Evolutionary conservation across 2,329 filamentous ascomycete genomes (phyloP).

Genomic region (Fusarium caatingaense): DNA sequence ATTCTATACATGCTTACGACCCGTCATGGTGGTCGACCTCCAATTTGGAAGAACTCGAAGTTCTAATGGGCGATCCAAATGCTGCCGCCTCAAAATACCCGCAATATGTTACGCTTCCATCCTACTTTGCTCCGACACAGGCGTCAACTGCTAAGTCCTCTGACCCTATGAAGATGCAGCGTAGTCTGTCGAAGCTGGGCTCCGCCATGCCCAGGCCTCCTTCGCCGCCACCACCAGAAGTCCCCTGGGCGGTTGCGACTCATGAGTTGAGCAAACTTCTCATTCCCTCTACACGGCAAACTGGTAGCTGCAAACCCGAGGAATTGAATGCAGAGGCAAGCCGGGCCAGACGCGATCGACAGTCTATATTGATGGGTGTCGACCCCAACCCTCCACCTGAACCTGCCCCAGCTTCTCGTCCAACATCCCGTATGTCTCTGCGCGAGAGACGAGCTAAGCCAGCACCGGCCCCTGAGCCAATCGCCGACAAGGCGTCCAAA

Average conservation of each 20-base stretch:
- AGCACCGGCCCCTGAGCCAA: constrained; percentile 62
- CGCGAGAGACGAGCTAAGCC: constrained; percentile 75
- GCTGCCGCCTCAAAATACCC: constrained; percentile 60
- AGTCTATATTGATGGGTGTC: constrained; percentile 59
- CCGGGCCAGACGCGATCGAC: constrained; percentile 71
- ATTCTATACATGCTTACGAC: constrained; percentile 66
- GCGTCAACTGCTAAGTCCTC: constrained; percentile 86
- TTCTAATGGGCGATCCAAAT: constrained; percentile 63
- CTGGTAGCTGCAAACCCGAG: constrained; percentile 79
- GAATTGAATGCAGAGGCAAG: constrained; percentile 80
- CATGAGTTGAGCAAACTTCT: constrained; percentile 85
- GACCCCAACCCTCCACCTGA: constrained; percentile 41
- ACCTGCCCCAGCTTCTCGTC: constrained; percentile 51
- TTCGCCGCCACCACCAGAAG: constrained; percentile 80
- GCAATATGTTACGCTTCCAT: constrained; percentile 69
- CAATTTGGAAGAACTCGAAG: constrained; percentile 77
- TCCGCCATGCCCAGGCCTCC: constrained; percentile 57
- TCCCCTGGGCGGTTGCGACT: constrained; percentile 87
- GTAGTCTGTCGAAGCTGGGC: constrained; percentile 68
- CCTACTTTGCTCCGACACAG: constrained; percentile 88
- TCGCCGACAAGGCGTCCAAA: constrained; percentile 46
- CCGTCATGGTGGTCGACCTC: constrained; percentile 76
- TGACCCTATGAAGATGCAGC: constrained; percentile 72
- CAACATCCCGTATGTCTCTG: constrained; percentile 75
- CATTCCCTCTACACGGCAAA: constrained; percentile 80